Percentiles rank a stretch among this genome's conserved stretches.
phyloP scores from a whole-genome alignment of 768 basidiomycete species.

The Chiua virens region DNA sequence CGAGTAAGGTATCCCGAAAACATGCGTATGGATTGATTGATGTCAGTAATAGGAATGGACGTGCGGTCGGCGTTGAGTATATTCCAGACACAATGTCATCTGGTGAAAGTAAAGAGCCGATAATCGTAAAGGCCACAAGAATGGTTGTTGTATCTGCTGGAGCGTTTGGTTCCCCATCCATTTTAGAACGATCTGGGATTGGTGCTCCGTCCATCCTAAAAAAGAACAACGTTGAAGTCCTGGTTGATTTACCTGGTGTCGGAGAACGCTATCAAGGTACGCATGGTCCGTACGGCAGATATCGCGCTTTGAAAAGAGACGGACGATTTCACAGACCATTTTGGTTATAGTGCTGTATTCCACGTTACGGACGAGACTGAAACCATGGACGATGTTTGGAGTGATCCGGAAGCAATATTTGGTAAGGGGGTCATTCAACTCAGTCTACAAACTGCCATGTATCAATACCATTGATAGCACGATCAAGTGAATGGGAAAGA shows the following conservation, averaged over 20 bases:
- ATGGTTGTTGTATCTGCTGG: no score
- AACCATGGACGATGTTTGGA: slow-evolving; percentile 52
- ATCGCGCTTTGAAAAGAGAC: no score
- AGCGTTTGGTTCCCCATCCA: no score
- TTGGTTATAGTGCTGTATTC: slow-evolving; percentile 29
- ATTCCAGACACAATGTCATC: slow-evolving; percentile 26
- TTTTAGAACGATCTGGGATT: no score
- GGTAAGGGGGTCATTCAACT: slow-evolving; percentile 32
- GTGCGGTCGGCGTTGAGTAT: slow-evolving; percentile 1
- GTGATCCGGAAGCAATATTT: slow-evolving; percentile 35
- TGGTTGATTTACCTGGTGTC: no score
- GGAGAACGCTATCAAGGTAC: no score
- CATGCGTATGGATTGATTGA: not conserved
- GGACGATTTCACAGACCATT: slow-evolving; percentile 16
- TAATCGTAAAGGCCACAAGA: slow-evolving; percentile 5
- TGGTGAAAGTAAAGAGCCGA: slow-evolving; percentile 3
- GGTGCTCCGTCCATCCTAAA: no score
- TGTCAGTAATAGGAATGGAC: slow-evolving; percentile 22
- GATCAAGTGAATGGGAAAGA: slow-evolving; percentile 31
- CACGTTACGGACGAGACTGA: slow-evolving; percentile 43
- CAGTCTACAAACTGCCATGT: slow-evolving; percentile 4
- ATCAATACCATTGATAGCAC: slow-evolving; percentile 20
- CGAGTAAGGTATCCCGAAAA: slow-evolving; percentile 28
- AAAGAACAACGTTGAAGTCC: no score
- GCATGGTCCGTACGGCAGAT: no score